Conservation (phyloP, 2,329 filamentous ascomycete genomes). For the Ophiobolus disseminans region DNA sequence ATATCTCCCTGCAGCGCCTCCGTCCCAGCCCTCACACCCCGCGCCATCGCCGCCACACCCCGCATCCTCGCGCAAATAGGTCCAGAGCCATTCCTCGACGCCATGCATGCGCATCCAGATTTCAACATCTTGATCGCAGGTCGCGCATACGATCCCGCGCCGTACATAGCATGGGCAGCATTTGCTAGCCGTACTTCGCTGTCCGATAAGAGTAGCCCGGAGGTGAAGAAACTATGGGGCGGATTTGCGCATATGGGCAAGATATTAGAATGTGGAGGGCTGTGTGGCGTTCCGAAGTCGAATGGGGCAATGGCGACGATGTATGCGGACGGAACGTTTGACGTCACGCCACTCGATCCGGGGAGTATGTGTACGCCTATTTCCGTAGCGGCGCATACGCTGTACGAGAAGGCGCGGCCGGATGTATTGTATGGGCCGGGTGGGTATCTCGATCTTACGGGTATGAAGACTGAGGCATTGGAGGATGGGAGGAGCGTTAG, state of each 20-base stretch:
- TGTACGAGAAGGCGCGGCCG: slow-evolving; percentile 63
- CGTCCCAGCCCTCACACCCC: slow-evolving; percentile 50
- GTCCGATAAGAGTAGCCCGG: slow-evolving; percentile 4
- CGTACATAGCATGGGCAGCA: slow-evolving; percentile 29
- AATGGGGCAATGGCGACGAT: slow-evolving; percentile 53
- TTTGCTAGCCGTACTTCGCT: slow-evolving; percentile 8
- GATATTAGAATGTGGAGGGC: slow-evolving; percentile 61
- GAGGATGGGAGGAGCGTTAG: slow-evolving; percentile 48
- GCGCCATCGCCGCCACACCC: slow-evolving; percentile 49
- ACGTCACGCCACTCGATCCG: slow-evolving; percentile 54
- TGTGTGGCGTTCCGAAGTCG: slow-evolving; percentile 58
- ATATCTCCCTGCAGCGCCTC: slow-evolving; percentile 47
- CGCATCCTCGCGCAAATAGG: slow-evolving; percentile 58
- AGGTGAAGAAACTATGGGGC: slow-evolving; percentile 18
- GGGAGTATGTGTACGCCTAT: slow-evolving; percentile 55
- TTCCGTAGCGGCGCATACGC: slow-evolving; percentile 60
- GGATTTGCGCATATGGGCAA: slow-evolving; percentile 60
- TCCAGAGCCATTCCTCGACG: slow-evolving; percentile 54
- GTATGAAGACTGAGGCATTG: slow-evolving; percentile 54
- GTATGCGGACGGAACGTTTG: slow-evolving; percentile 55
- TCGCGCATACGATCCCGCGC: slow-evolving; percentile 33
- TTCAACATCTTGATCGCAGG: slow-evolving; percentile 60
- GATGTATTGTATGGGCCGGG: slow-evolving; percentile 61
- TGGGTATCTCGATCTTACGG: slow-evolving; percentile 54
- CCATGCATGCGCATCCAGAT: slow-evolving; percentile 52